A percentile compares a stretch with the other conserved stretches of the same genome.
Evolutionary conservation across 2,329 filamentous ascomycete species (phyloP).

Genomic region (Tolypocladium album): DNA sequence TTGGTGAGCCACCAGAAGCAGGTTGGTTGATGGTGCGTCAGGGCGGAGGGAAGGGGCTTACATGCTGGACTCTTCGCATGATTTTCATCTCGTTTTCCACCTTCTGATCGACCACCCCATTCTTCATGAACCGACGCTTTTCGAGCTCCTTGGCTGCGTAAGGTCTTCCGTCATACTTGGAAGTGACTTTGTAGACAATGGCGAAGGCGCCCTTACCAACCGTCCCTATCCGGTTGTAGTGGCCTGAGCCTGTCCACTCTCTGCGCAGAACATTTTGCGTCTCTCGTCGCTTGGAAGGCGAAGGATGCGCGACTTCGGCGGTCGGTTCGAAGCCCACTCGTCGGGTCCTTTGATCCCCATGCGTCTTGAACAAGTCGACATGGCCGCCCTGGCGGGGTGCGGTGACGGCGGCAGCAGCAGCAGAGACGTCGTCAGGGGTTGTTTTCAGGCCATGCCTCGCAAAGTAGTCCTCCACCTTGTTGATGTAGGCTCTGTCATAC

Average conservation of each 20-base stretch:
- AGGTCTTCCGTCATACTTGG: slow-evolving; percentile 70
- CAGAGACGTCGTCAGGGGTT: slow-evolving; percentile 26
- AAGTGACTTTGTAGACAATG: slow-evolving; percentile 81
- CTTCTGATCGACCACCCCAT: slow-evolving; percentile 79
- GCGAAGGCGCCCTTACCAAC: slow-evolving; percentile 95
- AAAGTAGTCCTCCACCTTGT: slow-evolving; percentile 62
- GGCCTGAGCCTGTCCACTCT: slow-evolving; percentile 74
- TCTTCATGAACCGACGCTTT: slow-evolving; percentile 87
- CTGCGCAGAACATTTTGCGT: slow-evolving; percentile 25
- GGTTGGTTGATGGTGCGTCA: background rate
- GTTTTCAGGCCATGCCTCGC: slow-evolving; percentile 22
- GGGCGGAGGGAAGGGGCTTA: slow-evolving; percentile 30
- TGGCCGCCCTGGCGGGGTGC: slow-evolving; percentile 26
- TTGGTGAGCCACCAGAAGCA: slow-evolving; percentile 8
- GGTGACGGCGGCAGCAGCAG: slow-evolving; percentile 19
- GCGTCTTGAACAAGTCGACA: slow-evolving; percentile 22
- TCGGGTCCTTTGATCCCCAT: slow-evolving; percentile 7
- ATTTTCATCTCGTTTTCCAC: slow-evolving; percentile 97
- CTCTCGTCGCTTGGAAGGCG: slow-evolving; percentile 14
- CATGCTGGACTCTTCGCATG: slow-evolving; percentile 77
- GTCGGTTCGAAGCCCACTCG: slow-evolving; percentile 2
- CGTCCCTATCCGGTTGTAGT: slow-evolving; percentile 71
- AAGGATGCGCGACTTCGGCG: slow-evolving; percentile 1
- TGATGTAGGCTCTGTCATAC: slow-evolving; percentile 53
- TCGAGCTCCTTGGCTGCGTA: slow-evolving; percentile 93